Percentiles rank a stretch among this genome's conserved stretches.
Conservation (phyloP, 2,329 filamentous ascomycete species). For the Proliferodiscus dingleyae region DNA sequence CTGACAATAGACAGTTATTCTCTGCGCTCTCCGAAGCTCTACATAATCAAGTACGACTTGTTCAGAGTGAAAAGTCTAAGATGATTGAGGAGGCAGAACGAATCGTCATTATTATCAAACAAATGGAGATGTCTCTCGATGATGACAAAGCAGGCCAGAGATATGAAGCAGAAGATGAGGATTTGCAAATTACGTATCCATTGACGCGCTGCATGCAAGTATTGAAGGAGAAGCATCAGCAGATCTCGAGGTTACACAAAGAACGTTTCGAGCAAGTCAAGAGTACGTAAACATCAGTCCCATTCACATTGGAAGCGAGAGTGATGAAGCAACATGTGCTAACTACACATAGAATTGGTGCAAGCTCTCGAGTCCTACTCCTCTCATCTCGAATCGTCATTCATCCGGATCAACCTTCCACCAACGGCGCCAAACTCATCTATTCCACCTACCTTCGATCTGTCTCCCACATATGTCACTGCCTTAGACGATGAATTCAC, state of each 20-base stretch:
- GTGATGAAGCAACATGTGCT: conserved; percentile 7
- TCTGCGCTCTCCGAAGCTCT: conserved; percentile 85
- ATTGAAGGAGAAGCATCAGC: conserved; percentile 80
- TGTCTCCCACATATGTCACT: conserved; percentile 85
- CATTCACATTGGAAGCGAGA: background rate
- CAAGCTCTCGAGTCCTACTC: conserved; percentile 94
- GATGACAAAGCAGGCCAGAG: conserved; percentile 63
- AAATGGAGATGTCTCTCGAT: conserved; percentile 89
- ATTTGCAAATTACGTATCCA: conserved; percentile 75
- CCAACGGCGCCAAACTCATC: conserved; percentile 73
- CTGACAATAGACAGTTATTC: conserved; percentile 62
- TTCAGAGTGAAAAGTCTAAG: conserved; percentile 82
- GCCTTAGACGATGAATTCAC: conserved; percentile 88
- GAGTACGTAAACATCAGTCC: conserved; percentile 55
- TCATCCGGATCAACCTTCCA: conserved; percentile 79
- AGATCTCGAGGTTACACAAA: conserved; percentile 75
- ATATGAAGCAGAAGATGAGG: conserved; percentile 60
- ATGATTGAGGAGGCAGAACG: conserved; percentile 85
- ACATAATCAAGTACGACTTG: conserved; percentile 80
- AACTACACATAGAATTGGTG: conserved; percentile 66
- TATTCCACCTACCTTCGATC: conserved; percentile 78
- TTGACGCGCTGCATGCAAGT: conserved; percentile 71
- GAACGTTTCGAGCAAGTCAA: conserved; percentile 95
- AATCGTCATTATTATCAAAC: conserved; percentile 78
- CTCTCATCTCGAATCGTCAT: conserved; percentile 85